Evolutionary conservation across 2,329 filamentous ascomycete genomes (phyloP).

Genomic region (Xylariaceae sp.): DNA sequence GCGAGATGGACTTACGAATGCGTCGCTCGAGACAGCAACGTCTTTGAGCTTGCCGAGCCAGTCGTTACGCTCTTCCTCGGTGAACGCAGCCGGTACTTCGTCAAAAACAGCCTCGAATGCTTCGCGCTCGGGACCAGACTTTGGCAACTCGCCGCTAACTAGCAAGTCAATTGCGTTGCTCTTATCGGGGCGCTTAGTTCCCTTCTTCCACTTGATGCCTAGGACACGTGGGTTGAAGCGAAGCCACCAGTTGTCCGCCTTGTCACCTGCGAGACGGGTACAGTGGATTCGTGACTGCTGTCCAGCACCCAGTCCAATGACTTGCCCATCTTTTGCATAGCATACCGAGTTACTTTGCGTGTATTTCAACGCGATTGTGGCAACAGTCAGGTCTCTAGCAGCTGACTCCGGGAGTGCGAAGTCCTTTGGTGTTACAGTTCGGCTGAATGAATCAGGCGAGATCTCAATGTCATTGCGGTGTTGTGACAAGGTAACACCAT

Average conservation of each 20-base stretch:
- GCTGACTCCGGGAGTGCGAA: slow-evolving; percentile 78
- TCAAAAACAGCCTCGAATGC: slow-evolving; percentile 91
- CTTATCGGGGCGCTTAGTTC: slow-evolving; percentile 95
- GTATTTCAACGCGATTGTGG: slow-evolving; percentile 97
- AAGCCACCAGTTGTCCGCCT: slow-evolving; percentile 99
- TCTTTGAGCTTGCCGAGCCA: slow-evolving; percentile 84
- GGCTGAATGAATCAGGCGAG: slow-evolving; percentile 82
- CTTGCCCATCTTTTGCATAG: slow-evolving; percentile 92
- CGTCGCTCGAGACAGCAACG: slow-evolving; percentile 90
- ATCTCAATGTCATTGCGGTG: slow-evolving; percentile 92
- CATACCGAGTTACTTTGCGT: slow-evolving; percentile 99
- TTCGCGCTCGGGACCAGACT: slow-evolving; percentile 80
- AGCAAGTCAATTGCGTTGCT: slow-evolving; percentile 97
- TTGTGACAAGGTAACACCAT: slow-evolving; percentile 86
- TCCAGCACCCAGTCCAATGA: slow-evolving; percentile 91
- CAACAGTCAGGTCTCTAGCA: slow-evolving; percentile 87
- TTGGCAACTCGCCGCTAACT: slow-evolving; percentile 87
- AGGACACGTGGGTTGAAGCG: slow-evolving; percentile 92
- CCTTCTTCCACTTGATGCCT: slow-evolving; percentile 94
- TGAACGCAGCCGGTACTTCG: slow-evolving; percentile 83
- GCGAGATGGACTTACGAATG: slow-evolving; percentile 72
- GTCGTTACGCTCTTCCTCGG: slow-evolving; percentile 78
- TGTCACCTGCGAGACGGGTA: slow-evolving; percentile 95
- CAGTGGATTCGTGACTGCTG: slow-evolving; percentile 99
- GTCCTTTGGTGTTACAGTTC: slow-evolving; percentile 85